Percentiles rank a stretch among this genome's conserved stretches.
Evolutionary conservation across 1,284 basidiomycete genomes (phyloP).

Genomic region (Pterulicium gracile): DNA sequence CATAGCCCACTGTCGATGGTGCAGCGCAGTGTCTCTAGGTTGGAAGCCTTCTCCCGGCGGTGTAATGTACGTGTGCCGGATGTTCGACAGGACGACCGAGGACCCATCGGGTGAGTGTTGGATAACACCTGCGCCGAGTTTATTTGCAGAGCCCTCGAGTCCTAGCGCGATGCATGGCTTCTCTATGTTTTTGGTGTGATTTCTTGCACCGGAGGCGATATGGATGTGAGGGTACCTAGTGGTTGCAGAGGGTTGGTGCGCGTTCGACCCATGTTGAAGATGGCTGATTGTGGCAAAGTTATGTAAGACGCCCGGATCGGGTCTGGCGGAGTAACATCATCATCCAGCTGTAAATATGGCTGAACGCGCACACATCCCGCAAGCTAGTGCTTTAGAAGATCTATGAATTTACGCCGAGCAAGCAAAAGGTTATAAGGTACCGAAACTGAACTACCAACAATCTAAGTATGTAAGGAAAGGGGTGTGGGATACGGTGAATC

Average conservation of each 20-base stretch:
- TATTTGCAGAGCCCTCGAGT: slow-evolving; percentile 95
- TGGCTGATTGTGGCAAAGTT: slow-evolving; percentile 8
- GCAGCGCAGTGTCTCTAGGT: slow-evolving; percentile 89
- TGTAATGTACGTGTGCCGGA: slow-evolving; percentile 97
- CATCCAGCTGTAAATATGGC: background rate
- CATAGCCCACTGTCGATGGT: slow-evolving; percentile 91
- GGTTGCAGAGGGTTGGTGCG: slow-evolving; percentile 23
- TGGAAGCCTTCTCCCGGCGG: slow-evolving; percentile 97
- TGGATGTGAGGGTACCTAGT: slow-evolving; percentile 17
- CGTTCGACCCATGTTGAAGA: slow-evolving; percentile 14
- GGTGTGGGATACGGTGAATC: background rate
- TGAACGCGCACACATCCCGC: too few species aligned
- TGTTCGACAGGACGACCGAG: slow-evolving; percentile 65
- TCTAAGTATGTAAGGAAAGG: background rate
- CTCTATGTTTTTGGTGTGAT: slow-evolving; percentile 24
- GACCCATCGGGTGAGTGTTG: slow-evolving; percentile 67
- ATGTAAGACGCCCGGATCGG: background rate
- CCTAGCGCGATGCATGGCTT: slow-evolving; percentile 69
- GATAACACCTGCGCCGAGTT: slow-evolving; percentile 94
- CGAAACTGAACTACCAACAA: background rate
- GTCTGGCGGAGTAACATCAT: background rate
- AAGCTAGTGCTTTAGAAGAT: too few species aligned
- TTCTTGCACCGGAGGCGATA: background rate
- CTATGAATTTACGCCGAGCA: too few species aligned
- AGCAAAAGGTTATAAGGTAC: too few species aligned